Base-by-base conservation (phyloP, 306 rosid species). In the Quercus glauca region DNA sequence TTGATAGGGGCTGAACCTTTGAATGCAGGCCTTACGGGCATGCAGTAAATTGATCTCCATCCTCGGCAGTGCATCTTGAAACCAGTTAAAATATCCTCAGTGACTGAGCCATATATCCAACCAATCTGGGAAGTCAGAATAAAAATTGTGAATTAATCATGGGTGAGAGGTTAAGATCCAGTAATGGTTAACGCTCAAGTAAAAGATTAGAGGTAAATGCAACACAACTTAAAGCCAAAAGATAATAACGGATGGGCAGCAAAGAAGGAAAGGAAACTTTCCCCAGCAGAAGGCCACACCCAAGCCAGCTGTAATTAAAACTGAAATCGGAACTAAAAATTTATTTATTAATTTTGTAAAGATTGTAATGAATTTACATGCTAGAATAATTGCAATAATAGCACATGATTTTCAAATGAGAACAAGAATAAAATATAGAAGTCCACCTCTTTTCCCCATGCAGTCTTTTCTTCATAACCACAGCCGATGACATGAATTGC, bases 41-140 rank as follows among this genome's bases (percentile, higher is more conserved):
- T 93, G 93, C 98, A 95, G 89, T 95, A 95, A 73, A 93, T 77
- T 80, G 99, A 95, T 76, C 99, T 91, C 99, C 99, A 95, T 79
- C 99, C 99, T 55, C 99, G 90, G 85, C 99, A 95, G 12, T 95
- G 99, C 99, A 95, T 93, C 87, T 95, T 95, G 90, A 95, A 95
- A 59, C 99, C 99, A 0, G 99, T 89, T 82, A 95, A 86, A 89
- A 95, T 95, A 85, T 95, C 99, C 89, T 95, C 99, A 8, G 99
- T 95, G 69, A 95, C 92, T 33, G 99, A 95, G 17, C 99, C 99
- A 74, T 95, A 95, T 77, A 95, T 95, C 99, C 99, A 95, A 73
- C 99, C 99, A 85, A 95, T 93, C 99, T 95, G 84, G 76, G 73
- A 55, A 79, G n/a, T 20, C 71, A 84, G 26, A 68, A 74, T 19